phyloP scores from a whole-genome alignment of 2,329 filamentous ascomycete species.

The Fusarium setosum region DNA sequence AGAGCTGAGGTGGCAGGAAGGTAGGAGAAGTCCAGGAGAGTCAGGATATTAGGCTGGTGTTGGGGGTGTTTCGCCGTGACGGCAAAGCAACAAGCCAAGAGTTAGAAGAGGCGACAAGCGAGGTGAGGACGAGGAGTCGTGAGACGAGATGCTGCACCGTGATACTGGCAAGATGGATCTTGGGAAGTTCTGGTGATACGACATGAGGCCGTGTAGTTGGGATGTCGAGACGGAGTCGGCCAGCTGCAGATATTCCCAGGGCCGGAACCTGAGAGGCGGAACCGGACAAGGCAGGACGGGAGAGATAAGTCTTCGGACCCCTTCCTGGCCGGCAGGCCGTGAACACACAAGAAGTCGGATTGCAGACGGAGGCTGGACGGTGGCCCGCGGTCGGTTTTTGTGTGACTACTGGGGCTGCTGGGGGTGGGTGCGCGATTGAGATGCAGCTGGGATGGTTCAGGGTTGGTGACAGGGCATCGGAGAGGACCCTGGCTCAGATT shows the following conservation, averaged over 20 bases:
- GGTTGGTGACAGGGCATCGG: conserved; percentile 52
- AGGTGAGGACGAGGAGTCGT: conserved; percentile 52
- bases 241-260: conserved; percentile 56
- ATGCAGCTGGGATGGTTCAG: conserved; percentile 56
- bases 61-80: conserved; percentile 14
- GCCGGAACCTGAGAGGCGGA: conserved; percentile 46
- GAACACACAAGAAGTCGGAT: conserved; percentile 44
- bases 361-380: conserved; percentile 49
- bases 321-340: conserved; percentile 43
- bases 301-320: conserved; percentile 42
- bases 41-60: conserved; percentile 21
- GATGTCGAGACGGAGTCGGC: conserved; percentile 57
- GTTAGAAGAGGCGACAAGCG: conserved; percentile 40
- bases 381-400: conserved; percentile 60
- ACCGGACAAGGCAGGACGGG: conserved; percentile 37
- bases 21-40: conserved; percentile 20
- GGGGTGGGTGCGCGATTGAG: conserved; percentile 54
- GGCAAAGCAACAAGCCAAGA: conserved; percentile 25
- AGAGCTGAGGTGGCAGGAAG: conserved; percentile 32
- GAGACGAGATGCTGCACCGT: conserved; percentile 64
- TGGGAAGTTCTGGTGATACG: conserved; percentile 60
- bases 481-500: conserved; percentile 50
- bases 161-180: conserved; percentile 60
- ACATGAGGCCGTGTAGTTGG: conserved; percentile 60
- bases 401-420: conserved; percentile 57